Evolutionary conservation across 2,329 filamentous ascomycete genomes (phyloP), one percentile per base, ranked within the genome.

Genomic region (Ophiosphaerella korrae): DNA sequence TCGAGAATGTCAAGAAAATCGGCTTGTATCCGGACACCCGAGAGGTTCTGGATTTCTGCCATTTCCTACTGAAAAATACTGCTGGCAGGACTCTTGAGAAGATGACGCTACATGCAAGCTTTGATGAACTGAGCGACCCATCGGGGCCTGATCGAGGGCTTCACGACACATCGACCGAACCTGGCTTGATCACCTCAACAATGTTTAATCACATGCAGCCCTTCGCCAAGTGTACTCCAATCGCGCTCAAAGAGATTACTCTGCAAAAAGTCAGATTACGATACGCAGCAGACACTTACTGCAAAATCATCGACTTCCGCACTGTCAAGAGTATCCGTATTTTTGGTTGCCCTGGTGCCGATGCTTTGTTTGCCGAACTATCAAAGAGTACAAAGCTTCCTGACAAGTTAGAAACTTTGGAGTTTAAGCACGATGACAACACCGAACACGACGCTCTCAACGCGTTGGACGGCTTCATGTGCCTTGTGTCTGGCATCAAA

Each of bases 391-490:
- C 67, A 1, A 70, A 74, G 52, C 63, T 80, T 9, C 78, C 78
- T 0, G 73, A 72, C 38, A 73, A 73, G 46, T 70, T 81, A 4
- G 76, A 78, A 50, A 74, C 71, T 0, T 54, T 81, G 5, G 76
- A 79, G 38, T 66, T 80, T 47, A 78, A 79, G 59, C 77, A 80
- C 53, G 73, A 75, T 26, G 78, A 80, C 43, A 80, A 80, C 48
- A 38, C 61, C 2, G 78, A 80, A 48, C 76, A 78, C 31, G 78
- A 80, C 44, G 74, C 74, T 5, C 57, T 81, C 24, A 64, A 71
- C 2, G 78, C 78, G 1, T 63, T 81, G 18, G 78, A 81, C 34
- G 77, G 75, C 29, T 78, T 80, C 56, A 54, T 81, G 24, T 77
- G 75, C 39, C 65, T 80, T 5, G 75, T 80, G 0, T 73, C 75